Percentiles rank a stretch among this genome's conserved stretches.
phyloP scores from a whole-genome alignment of 768 basidiomycete species.

The Holtermanniella nyarrowii region DNA sequence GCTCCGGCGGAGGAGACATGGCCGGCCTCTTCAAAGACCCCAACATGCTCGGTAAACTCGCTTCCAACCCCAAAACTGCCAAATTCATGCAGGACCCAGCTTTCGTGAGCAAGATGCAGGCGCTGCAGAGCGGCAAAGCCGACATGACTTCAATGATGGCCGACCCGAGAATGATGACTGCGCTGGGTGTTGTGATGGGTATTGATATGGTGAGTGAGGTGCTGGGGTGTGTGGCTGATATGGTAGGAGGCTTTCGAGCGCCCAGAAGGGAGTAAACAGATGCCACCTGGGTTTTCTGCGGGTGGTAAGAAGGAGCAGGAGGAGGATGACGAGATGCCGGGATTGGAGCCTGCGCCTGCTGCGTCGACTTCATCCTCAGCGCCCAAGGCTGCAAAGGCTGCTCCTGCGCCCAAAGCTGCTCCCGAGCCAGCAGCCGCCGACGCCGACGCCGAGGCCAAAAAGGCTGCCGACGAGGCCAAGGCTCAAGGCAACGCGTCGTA shows the following conservation, averaged over 20 bases:
- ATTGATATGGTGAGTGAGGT: conserved; percentile 55
- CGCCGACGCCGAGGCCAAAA: conserved; percentile 63
- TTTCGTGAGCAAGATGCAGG: conserved; percentile 58
- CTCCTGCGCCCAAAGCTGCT: conserved; percentile 31
- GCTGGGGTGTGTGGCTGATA: background rate
- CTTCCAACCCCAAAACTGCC: conserved; percentile 72
- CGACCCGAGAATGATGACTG: conserved; percentile 77
- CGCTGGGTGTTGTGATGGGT: conserved; percentile 84
- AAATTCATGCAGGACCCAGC: conserved; percentile 72
- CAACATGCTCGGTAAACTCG: conserved; percentile 68
- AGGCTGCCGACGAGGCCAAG: conserved; percentile 69
- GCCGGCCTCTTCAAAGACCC: conserved; percentile 76
- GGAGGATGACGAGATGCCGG: conserved; percentile 7
- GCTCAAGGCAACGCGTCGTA: conserved; percentile 67
- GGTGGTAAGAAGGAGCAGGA: conserved; percentile 4
- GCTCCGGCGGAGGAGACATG: conserved; percentile 52
- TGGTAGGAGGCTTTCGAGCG: conserved; percentile 60
- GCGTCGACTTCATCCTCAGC: conserved; percentile 41
- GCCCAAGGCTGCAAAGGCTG: conserved; percentile 37
- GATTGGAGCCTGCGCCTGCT: conserved; percentile 19
- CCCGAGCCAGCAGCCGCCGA: conserved; percentile 44
- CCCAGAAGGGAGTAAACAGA: conserved; percentile 71
- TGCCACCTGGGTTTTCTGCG: conserved; percentile 53
- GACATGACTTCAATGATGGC: conserved; percentile 48
- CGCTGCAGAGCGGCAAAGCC: conserved; percentile 27